Base-by-base conservation (phyloP, 1,284 basidiomycete species). In the Xanthoconium separans region DNA sequence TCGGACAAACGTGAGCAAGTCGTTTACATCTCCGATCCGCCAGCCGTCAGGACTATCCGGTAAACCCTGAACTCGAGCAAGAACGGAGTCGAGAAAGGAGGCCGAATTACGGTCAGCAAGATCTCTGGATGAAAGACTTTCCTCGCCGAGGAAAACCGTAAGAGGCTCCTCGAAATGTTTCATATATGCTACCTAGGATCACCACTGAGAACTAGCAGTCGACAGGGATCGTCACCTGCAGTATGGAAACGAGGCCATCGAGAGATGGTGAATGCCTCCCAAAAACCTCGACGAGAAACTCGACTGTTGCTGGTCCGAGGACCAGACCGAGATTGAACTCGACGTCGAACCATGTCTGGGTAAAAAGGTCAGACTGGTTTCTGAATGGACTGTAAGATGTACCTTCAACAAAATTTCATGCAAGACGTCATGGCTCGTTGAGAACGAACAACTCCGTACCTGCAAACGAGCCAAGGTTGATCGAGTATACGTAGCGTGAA, bases 101-200 rank as follows among this genome's bases (percentile, higher is more conserved):
- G 62, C 62, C 2, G 75, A 59, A 33, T 44, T 29, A 6, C 47
- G 50, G 20, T 51, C 45, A 39, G 47, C 34, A 18, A 76, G 15
- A 60, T 52, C 43, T 52, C 45, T 66, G 55, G 52, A 56, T 56
- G 48, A 46, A 54, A 54, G 43, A 55, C 37, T 45, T 41, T 47
- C 50, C 7, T 60, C 54, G 5, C 40, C 1, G 9, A 69, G 53
- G 31, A 89, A 72, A 13, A 77, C 49, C 2, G 79, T 76, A 9
- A 88, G 67, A 0, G 84, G 81, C 29, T 86, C 80, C 20, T 78
- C 73, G 57, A 87, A 89, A 64, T 91, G 88, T 55, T 85, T 85
- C 64, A 90, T 69, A 60, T 86, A 73, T 0, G 76, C 73, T 6
- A 90, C 69, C 85, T 89, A 56, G 8, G 15, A 33, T 34, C 20